Percentiles rank a stretch among this genome's conserved stretches.
These are phyloP conservation scores for Penicillium digitatum DNA, from an alignment of 2,329 filamentous ascomycete genomes.

Conservation along the genomic window DNA sequence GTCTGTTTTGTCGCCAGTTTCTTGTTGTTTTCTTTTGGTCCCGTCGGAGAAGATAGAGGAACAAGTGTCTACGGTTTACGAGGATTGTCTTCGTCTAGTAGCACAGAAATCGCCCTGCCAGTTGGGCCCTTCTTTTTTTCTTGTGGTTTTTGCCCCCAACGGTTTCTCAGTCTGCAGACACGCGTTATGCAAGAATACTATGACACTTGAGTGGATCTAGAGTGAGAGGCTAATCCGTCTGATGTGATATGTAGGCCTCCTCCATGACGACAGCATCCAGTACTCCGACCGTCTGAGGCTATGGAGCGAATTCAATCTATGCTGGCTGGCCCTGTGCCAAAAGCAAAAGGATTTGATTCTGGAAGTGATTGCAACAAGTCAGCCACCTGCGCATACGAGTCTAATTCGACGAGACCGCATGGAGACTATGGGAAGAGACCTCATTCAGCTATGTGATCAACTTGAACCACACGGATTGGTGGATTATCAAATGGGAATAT, in stretches of 20 bases:
- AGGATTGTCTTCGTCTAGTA: slow-evolving; percentile 5
- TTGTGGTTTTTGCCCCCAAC: not conserved
- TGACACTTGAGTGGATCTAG: not conserved
- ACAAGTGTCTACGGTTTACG: not conserved
- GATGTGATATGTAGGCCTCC: slow-evolving; percentile 60
- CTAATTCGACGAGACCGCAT: slow-evolving; percentile 67
- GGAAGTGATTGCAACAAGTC: slow-evolving; percentile 56
- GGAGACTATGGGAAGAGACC: slow-evolving; percentile 73
- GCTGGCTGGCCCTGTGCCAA: slow-evolving; percentile 80
- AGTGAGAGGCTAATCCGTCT: slow-evolving; percentile 19
- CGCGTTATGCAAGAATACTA: slow-evolving; percentile 16
- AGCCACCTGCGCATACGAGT: slow-evolving; percentile 55
- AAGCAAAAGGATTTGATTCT: slow-evolving; percentile 73
- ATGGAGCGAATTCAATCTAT: slow-evolving; percentile 93
- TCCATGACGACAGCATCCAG: slow-evolving; percentile 72
- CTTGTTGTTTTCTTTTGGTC: slow-evolving; percentile 8
- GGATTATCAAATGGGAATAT: slow-evolving; percentile 95
- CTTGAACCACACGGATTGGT: slow-evolving; percentile 90
- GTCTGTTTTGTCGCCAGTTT: slow-evolving; percentile 17
- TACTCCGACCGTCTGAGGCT: slow-evolving; percentile 74
- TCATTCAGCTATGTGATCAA: slow-evolving; percentile 77
- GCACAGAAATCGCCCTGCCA: slow-evolving; percentile 11
- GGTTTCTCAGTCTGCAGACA: slow-evolving; percentile 10
- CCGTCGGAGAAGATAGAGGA: not conserved
- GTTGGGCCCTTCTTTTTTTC: slow-evolving; percentile 14